These are phyloP conservation scores for Epichloe amarillans DNA, from an alignment of 2,329 filamentous ascomycete genomes.

Conservation along the genomic window DNA sequence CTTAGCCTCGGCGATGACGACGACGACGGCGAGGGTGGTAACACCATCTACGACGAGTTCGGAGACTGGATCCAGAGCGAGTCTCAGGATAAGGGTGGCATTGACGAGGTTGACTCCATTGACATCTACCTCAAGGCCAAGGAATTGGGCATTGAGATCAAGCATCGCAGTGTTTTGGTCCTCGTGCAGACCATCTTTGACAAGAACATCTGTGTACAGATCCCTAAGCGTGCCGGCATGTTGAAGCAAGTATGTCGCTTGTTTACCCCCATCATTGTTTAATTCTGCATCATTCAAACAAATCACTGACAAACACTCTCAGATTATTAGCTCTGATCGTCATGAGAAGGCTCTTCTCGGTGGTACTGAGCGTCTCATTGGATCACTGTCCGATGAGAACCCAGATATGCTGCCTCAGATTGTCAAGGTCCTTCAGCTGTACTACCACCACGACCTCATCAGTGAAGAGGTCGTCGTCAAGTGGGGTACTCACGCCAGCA, in stretches of 20 bases:
- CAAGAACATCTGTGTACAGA: slow-evolving; percentile 77
- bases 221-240: slow-evolving; percentile 69
- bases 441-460: slow-evolving; percentile 84
- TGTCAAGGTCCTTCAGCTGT: slow-evolving; percentile 74
- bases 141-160: slow-evolving; percentile 84
- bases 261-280: background rate
- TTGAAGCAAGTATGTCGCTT: slow-evolving; percentile 60
- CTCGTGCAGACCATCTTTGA: slow-evolving; percentile 90
- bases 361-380: slow-evolving; percentile 85
- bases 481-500: slow-evolving; percentile 92
- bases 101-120: slow-evolving; percentile 73
- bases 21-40: slow-evolving; percentile 63
- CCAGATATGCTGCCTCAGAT: slow-evolving; percentile 64
- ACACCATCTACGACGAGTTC: slow-evolving; percentile 75
- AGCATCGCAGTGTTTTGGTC: slow-evolving; percentile 86
- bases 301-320: background rate
- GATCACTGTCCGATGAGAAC: slow-evolving; percentile 55
- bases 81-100: slow-evolving; percentile 55
- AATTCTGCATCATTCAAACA: background rate
- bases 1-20: slow-evolving; percentile 75
- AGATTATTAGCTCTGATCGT: slow-evolving; percentile 63
- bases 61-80: slow-evolving; percentile 82
- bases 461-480: slow-evolving; percentile 77
- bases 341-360: slow-evolving; percentile 94
- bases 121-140: slow-evolving; percentile 94